Evolutionary conservation across 2,329 filamentous ascomycete species (phyloP).

Genomic region (Penicillium sp.): DNA sequence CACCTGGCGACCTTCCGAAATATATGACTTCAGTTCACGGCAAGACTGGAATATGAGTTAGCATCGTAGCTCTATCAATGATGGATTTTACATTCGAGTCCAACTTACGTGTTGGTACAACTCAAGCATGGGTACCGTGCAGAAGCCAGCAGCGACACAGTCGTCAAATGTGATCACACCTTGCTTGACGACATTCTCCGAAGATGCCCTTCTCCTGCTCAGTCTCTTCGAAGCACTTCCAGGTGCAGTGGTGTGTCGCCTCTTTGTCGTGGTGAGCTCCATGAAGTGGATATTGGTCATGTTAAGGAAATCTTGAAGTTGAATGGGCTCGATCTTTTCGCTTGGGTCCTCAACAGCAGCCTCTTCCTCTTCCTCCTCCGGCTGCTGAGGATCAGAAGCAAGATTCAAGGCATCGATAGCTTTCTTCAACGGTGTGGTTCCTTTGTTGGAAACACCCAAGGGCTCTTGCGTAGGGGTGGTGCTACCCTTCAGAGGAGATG

Average conservation of each 20-base stretch:
- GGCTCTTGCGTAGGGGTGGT: conserved; percentile 54
- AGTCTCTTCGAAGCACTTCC: conserved; percentile 41
- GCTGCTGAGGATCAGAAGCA: conserved; percentile 40
- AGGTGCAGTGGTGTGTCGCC: conserved; percentile 77
- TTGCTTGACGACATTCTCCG: conserved; percentile 27
- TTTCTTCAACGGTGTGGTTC: conserved; percentile 36
- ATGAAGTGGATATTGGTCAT: conserved; percentile 98
- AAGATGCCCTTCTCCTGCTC: conserved; percentile 29
- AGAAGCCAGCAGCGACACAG: conserved; percentile 84
- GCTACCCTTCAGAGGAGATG: conserved; percentile 41
- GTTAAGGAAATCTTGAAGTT: conserved; percentile 88
- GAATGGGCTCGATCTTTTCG: conserved; percentile 62
- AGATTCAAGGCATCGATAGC: conserved; percentile 23
- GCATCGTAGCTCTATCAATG: background rate
- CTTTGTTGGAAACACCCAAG: conserved; percentile 44
- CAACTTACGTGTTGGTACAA: conserved; percentile 80
- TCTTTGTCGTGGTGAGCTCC: conserved; percentile 95
- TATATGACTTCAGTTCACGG: conserved; percentile 94
- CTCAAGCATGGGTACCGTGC: conserved; percentile 89
- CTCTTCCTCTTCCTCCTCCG: conserved; percentile 47
- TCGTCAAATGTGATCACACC: conserved; percentile 60
- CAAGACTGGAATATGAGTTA: conserved; percentile 61
- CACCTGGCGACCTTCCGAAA: conserved; percentile 85
- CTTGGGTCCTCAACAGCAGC: conserved; percentile 48
- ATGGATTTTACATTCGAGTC: background rate